Base-by-base conservation (phyloP, 768 basidiomycete species). In the Trametopsis cervina region DNA sequence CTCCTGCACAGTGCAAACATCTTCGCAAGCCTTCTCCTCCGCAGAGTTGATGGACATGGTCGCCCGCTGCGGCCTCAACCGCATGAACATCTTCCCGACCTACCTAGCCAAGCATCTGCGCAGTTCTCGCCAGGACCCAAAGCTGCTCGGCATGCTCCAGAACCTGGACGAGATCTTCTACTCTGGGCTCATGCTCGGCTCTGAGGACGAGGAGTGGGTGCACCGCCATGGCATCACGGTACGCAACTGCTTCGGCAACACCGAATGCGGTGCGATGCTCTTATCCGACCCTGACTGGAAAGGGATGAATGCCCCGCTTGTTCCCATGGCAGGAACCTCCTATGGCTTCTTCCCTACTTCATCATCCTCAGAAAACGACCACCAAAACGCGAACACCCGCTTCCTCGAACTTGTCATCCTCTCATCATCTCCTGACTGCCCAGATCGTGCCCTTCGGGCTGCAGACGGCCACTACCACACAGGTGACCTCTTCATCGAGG, bases 391-490 rank as follows among this genome's bases (percentile, higher is more conserved):
- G 15, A 80, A 73, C 6, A 69, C 68, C 17, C 75, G 72, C 38
- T 57, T 88, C 24, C 67, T 80, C 47, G 86, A 89, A 53, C 69
- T 89, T 37, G 78, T 88, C 49, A 78, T 89, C 54, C 73, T 78
- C 36, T 69, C 80, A 7, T 70, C 76, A 41, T 88, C 87, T 13
- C 72, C 68, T 20, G 86, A 89, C 58, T 87, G 85, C 60, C 87
- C 86, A 7, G 72, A 81, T 59, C 45, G 43, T 13, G 77, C 78
- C 0, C 66, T 88, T 3, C 74, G 84, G 44, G 60, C 73, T 45
- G 54, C 69, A 1, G 84, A 89, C 57, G 85, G 85, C 11, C 67
- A 85, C 58, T 87, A 83, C 66, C 86, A 87, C 61, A 88, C 86
- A 11, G 86, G 87, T 2, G 86, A 89, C 61, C 69, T 89, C 23